Conservation (phyloP, 805 yeast genomes). For the Teunomyces cretensis region DNA sequence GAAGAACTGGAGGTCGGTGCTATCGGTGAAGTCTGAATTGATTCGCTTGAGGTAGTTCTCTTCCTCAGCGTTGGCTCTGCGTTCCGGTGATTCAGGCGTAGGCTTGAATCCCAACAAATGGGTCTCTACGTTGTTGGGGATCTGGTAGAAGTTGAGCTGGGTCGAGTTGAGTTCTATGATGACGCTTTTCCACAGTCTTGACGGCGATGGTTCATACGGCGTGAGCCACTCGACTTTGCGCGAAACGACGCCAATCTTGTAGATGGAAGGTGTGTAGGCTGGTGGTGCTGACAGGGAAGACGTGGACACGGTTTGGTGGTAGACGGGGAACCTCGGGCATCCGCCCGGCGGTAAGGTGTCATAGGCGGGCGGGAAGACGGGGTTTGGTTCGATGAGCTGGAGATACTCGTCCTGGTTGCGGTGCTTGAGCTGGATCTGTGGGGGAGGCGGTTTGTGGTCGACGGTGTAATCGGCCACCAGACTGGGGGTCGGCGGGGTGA, state of each 20-base stretch:
- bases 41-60: constrained; percentile 8
- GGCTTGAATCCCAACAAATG: constrained; percentile 23
- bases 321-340: constrained; percentile 38
- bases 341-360: constrained; percentile 44
- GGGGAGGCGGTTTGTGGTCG: not conserved
- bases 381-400: constrained; percentile 36
- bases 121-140: constrained; percentile 33
- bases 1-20: constrained; percentile 27
- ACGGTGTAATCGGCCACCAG: not conserved
- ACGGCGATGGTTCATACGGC: constrained; percentile 70
- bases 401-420: constrained; percentile 14
- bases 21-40: constrained; percentile 22
- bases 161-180: constrained; percentile 82
- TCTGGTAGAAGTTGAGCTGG: constrained; percentile 68
- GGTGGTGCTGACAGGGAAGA: constrained; percentile 45
- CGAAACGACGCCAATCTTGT: constrained; percentile 53
- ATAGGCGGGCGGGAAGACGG: constrained; percentile 40
- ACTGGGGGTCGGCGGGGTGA: constrained; percentile 9
- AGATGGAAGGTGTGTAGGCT: constrained; percentile 61
- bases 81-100: constrained; percentile 7
- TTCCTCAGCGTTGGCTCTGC: constrained; percentile 11
- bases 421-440: not conserved
- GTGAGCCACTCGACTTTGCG: constrained; percentile 75
- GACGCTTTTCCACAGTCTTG: constrained; percentile 68
- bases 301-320: not conserved